Evolutionary conservation across 306 rosid species (phyloP), one percentile per base, ranked within the genome.

Genomic region (Prosopis cineraria): DNA sequence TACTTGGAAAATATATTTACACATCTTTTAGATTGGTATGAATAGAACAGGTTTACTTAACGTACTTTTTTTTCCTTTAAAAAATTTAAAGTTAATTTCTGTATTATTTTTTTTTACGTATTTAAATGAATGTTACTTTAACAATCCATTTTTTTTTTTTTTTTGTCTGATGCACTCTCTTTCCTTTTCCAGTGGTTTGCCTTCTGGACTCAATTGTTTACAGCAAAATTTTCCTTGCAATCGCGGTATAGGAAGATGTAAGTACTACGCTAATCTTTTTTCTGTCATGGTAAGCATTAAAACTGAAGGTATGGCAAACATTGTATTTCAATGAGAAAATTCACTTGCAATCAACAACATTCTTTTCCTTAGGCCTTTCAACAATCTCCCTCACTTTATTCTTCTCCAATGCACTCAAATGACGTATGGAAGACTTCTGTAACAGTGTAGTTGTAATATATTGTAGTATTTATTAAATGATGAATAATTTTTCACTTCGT

Each of bases 151-250:
- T n/a, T n/a, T n/a, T n/a, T n/a, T n/a, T n/a, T n/a, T 37, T 52
- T 45, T 41, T 58, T 10, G 16, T 27, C n/a, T 71, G 66, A 55
- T 79, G 30, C 31, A 24, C 62, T 45, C 22, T 22, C 53, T 63
- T 58, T 17, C 72, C 22, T 56, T 58, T 86, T 84, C 79, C 84
- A 92, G 97, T 53, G 88, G 50, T 40, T 86, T 94, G 73, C 93
- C 93, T 41, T 81, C 88, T 13, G 89, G 96, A 68, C 78, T 88
- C 79, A 74, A 83, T 55, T 94, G 97, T 84, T 91, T 94, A 79
- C 97, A 91, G 71, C 83, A 43, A 62, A 73, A 65, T 47, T 94
- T 91, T 71, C 90, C 94, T 67, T 94, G 98, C 85, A 75, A 83
- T 56, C 73, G 83, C 22, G 97, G 89, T 29, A 8, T 20, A 29